phyloP scores from a whole-genome alignment of 345 rosid species.

The Eucalyptus sideroxylon region DNA sequence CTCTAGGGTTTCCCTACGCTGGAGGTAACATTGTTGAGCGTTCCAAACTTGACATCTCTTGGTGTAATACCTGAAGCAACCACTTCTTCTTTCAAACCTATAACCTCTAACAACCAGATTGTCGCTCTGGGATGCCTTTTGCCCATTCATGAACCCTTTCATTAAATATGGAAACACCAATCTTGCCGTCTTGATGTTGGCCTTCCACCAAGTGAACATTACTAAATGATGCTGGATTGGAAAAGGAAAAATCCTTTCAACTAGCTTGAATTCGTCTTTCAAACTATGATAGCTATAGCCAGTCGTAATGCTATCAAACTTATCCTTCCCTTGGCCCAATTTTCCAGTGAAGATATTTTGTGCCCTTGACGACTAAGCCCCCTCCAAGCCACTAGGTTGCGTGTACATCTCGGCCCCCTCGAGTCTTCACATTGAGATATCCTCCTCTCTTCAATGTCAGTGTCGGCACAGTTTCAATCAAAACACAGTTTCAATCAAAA shows the following conservation, averaged over 20 bases:
- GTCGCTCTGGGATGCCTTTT: background rate
- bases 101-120: too few species aligned
- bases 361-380: background rate
- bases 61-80: too few species aligned
- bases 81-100: too few species aligned
- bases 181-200: background rate
- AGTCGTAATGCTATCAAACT: background rate
- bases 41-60: too few species aligned
- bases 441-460: background rate
- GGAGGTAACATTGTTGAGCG: too few species aligned
- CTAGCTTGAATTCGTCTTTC: background rate
- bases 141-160: background rate
- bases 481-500: background rate
- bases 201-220: background rate
- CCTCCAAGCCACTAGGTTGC: background rate
- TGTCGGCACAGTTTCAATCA: background rate
- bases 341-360: background rate
- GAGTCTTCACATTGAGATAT: background rate
- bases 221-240: background rate
- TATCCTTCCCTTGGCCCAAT: accelerated
- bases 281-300: background rate
- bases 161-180: too few species aligned
- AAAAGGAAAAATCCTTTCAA: background rate
- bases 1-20: too few species aligned
- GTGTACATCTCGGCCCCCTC: background rate